Evolutionary conservation across 805 yeast genomes (phyloP).

Genomic region (Saccharomycopsis fibuligera): DNA sequence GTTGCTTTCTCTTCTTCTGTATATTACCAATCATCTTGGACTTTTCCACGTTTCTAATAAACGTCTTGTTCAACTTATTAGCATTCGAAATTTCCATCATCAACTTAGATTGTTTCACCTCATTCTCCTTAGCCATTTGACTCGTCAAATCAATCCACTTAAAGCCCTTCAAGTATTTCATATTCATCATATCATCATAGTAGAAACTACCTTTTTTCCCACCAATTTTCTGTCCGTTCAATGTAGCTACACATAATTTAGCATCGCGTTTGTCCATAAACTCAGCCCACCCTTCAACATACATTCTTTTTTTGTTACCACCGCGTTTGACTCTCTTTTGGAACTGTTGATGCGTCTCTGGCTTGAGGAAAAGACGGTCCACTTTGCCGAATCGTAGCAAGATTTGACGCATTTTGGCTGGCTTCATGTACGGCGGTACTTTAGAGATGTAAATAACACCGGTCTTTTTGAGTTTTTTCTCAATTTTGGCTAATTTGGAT

Average conservation of each 20-base stretch:
- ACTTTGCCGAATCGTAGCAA: slow-evolving; percentile 77
- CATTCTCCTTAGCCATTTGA: slow-evolving; percentile 86
- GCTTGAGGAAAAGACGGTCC: slow-evolving; percentile 81
- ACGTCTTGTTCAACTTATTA: slow-evolving; percentile 76
- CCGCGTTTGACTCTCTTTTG: slow-evolving; percentile 73
- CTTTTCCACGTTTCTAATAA: slow-evolving; percentile 75
- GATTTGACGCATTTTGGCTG: slow-evolving; percentile 79
- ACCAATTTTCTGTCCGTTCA: slow-evolving; percentile 86
- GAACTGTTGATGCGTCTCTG: slow-evolving; percentile 66
- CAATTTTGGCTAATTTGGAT: slow-evolving; percentile 31
- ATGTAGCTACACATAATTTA: slow-evolving; percentile 74
- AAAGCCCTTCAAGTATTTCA: slow-evolving; percentile 84
- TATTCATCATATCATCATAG: slow-evolving; percentile 89
- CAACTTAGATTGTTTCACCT: slow-evolving; percentile 78
- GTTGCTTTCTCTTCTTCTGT: slow-evolving; percentile 39
- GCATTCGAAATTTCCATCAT: slow-evolving; percentile 88
- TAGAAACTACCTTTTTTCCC: slow-evolving; percentile 89
- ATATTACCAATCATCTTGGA: slow-evolving; percentile 76
- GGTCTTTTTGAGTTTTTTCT: slow-evolving; percentile 52
- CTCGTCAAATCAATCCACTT: slow-evolving; percentile 94
- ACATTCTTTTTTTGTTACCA: slow-evolving; percentile 84
- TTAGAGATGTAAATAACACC: slow-evolving; percentile 92
- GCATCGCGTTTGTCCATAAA: slow-evolving; percentile 80
- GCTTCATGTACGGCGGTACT: slow-evolving; percentile 97
- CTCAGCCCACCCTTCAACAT: slow-evolving; percentile 97